phyloP scores from a whole-genome alignment of 345 rosid genomes.

The Salix viminalis region DNA sequence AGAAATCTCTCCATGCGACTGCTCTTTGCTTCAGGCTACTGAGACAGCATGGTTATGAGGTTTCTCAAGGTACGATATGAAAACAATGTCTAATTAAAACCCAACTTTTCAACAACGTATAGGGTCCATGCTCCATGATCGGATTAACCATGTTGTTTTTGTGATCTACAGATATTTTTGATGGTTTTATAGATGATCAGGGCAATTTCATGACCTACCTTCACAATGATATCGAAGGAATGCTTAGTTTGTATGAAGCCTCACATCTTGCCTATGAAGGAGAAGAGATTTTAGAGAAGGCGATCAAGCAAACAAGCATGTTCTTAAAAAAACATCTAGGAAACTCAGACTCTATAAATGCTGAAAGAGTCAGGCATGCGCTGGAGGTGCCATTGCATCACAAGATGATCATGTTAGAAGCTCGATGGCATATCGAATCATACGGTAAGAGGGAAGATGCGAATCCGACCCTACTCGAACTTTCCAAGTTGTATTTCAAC shows the following conservation, averaged over 20 bases:
- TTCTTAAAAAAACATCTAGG: constrained; percentile 10
- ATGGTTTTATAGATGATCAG: constrained; percentile 21
- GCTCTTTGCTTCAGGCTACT: constrained; percentile 45
- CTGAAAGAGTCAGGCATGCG: constrained; percentile 22
- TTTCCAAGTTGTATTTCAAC: constrained; percentile 45
- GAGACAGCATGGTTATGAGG: constrained; percentile 37
- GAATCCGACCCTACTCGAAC: constrained; percentile 24
- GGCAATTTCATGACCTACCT: constrained; percentile 13
- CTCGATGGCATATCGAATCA: constrained; percentile 33
- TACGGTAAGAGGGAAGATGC: constrained; percentile 1
- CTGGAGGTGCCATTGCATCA: constrained; percentile 36
- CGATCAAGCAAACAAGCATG: constrained; percentile 3
- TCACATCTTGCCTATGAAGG: constrained; percentile 31
- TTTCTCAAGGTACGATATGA: constrained; percentile 38
- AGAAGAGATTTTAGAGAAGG: constrained; percentile 34
- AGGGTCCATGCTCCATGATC: too few species aligned
- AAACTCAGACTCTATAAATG: background rate
- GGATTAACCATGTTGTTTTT: background rate
- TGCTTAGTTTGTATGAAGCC: constrained; percentile 44
- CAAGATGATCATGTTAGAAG: constrained; percentile 31
- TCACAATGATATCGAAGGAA: constrained; percentile 19
- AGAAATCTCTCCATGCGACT: constrained; percentile 17
- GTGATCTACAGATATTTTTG: constrained; percentile 28
- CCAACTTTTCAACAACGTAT: too few species aligned
- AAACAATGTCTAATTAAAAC: background rate